phyloP scores from a whole-genome alignment of 2,329 filamentous ascomycete species.

The Ophiostoma tasmaniense region DNA sequence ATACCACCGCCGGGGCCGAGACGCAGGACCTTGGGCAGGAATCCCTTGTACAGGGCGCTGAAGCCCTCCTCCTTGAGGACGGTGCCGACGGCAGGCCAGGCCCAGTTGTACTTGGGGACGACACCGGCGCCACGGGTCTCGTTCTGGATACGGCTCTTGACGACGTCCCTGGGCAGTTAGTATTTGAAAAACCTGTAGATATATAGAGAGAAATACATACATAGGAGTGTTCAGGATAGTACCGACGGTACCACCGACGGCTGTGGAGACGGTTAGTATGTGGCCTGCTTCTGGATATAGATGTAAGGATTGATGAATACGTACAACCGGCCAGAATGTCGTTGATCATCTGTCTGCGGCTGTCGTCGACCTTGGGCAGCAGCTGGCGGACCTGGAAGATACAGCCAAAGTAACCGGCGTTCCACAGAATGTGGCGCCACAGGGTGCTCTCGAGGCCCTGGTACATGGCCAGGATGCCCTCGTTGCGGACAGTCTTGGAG shows the following conservation, averaged over 20 bases:
- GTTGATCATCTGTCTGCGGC: slow-evolving; percentile 73
- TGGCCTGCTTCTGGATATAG: background rate
- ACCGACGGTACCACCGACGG: slow-evolving; percentile 77
- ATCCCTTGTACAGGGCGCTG: slow-evolving; percentile 89
- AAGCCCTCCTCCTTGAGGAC: slow-evolving; percentile 93
- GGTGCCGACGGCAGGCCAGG: slow-evolving; percentile 75
- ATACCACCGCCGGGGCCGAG: slow-evolving; percentile 61
- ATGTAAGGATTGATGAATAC: background rate
- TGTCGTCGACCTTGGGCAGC: slow-evolving; percentile 71
- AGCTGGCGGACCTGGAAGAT: slow-evolving; percentile 93
- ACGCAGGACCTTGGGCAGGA: slow-evolving; percentile 86
- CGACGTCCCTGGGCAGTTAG: slow-evolving; percentile 49
- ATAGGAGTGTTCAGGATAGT: slow-evolving; percentile 92
- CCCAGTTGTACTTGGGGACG: slow-evolving; percentile 97
- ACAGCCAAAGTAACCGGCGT: slow-evolving; percentile 93
- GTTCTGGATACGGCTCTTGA: slow-evolving; percentile 98
- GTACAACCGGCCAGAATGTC: slow-evolving; percentile 70
- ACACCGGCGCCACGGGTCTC: slow-evolving; percentile 72
- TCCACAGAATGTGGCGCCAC: slow-evolving; percentile 86
- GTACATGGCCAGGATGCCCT: slow-evolving; percentile 72
- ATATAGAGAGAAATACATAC: slow-evolving; percentile 74
- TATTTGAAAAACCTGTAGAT: too few relatives aligned
- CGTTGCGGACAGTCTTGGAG: slow-evolving; percentile 48
- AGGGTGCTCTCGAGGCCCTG: slow-evolving; percentile 94
- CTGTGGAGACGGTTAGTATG: slow-evolving; percentile 7